A percentile compares a stretch with the other conserved stretches of the same genome.
These are phyloP conservation scores for Chlamydomonas sphaeroides DNA, from an alignment of 139 green algal species.

Conservation along the genomic window DNA sequence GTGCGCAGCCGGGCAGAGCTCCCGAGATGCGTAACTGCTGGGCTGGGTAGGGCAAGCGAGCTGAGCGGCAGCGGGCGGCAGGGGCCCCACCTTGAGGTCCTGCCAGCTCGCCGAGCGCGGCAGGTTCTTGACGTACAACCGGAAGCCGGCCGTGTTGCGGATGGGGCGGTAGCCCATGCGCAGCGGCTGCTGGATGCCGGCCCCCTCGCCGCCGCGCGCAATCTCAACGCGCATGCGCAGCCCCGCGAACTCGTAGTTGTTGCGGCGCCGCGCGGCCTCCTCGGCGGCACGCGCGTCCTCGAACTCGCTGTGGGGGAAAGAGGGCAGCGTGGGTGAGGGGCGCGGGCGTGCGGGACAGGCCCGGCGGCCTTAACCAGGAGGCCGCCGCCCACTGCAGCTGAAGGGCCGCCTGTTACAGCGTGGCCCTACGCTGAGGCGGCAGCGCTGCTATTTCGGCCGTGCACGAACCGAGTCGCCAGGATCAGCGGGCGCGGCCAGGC, in stretches of 20 bases:
- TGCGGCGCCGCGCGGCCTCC: conserved; percentile 84
- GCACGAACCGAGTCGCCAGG: no score
- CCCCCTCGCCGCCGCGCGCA: conserved; percentile 42
- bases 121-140: conserved; percentile 76
- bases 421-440: no score
- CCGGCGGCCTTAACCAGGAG: neutral
- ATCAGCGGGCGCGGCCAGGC: no score
- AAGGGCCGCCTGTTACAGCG: no score
- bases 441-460: no score
- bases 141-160: conserved; percentile 48
- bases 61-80: no score
- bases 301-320: neutral
- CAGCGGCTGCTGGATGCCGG: conserved; percentile 4
- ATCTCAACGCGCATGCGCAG: conserved; percentile 67
- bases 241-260: conserved; percentile 90
- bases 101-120: conserved; percentile 84
- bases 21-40: no score
- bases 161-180: conserved; percentile 37
- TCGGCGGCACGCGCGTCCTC: conserved; percentile 1
- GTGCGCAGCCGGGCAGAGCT: no score
- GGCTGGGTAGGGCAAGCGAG: no score
- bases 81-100: conserved; percentile 88
- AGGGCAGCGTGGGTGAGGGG: neutral
- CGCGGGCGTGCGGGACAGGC: no score
- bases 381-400: no score